A percentile compares a stretch with the other conserved stretches of the same genome.
These are phyloP conservation scores for Tremella mesenterica DNA, from an alignment of 768 basidiomycete species.

Conservation along the genomic window DNA sequence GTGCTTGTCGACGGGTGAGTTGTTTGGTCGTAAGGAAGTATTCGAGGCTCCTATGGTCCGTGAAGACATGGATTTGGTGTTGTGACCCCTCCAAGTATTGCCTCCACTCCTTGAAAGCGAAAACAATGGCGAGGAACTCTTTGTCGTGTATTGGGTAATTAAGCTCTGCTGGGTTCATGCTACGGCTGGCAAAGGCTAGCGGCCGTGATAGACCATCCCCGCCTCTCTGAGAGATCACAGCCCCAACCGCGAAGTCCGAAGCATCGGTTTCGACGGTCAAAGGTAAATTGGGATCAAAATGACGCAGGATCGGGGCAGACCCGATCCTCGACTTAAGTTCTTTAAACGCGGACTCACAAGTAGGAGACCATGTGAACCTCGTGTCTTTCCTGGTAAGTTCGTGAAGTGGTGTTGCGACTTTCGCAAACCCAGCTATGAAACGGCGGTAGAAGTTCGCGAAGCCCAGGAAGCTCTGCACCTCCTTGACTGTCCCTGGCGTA, in stretches of 20 bases:
- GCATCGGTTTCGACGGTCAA: slow-evolving; percentile 25
- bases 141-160: slow-evolving; percentile 53
- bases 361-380: background rate
- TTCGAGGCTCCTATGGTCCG: background rate
- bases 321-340: background rate
- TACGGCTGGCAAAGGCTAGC: slow-evolving; percentile 44
- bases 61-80: background rate
- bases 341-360: slow-evolving; percentile 10
- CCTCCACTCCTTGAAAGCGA: slow-evolving; percentile 15
- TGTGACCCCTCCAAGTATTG: slow-evolving; percentile 5
- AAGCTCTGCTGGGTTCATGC: slow-evolving; percentile 37
- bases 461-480: slow-evolving; percentile 47
- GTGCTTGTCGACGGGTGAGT: slow-evolving; percentile 47
- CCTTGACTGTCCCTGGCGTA: slow-evolving; percentile 7
- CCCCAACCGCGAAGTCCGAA: slow-evolving; percentile 38
- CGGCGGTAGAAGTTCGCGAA: slow-evolving; percentile 50
- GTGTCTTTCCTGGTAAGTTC: slow-evolving; percentile 9
- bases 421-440: slow-evolving; percentile 46
- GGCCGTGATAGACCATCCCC: slow-evolving; percentile 19
- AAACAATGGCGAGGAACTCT: slow-evolving; percentile 51
- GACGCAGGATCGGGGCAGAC: slow-evolving; percentile 12
- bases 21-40: slow-evolving; percentile 25
- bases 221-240: slow-evolving; percentile 30
- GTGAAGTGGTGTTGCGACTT: slow-evolving; percentile 31
- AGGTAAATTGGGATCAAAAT: slow-evolving; percentile 3